Evolutionary conservation across 495 filamentous ascomycete species (phyloP).

Genomic region (Penicillium robsamsonii): DNA sequence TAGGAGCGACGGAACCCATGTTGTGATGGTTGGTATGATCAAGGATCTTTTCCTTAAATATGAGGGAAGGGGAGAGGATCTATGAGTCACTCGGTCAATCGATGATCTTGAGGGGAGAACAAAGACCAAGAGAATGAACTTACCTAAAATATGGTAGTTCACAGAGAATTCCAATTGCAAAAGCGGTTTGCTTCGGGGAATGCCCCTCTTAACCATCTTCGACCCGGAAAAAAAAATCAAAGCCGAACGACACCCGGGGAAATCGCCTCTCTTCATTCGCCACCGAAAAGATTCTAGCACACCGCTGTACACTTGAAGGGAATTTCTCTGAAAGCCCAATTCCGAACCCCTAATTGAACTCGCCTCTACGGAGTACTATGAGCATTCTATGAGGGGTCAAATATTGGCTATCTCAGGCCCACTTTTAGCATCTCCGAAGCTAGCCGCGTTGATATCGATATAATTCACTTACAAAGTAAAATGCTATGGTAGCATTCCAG

Average conservation of each 20-base stretch:
- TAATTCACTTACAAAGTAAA: not conserved
- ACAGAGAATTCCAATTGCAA: not conserved
- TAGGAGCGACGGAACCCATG: conserved; percentile 39
- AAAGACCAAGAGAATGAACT: not conserved
- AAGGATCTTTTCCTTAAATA: not conserved
- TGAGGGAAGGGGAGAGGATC: not conserved
- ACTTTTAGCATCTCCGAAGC: not conserved
- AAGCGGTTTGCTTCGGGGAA: conserved; percentile 11
- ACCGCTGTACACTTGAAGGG: not conserved
- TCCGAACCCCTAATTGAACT: not conserved
- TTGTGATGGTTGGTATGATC: conserved; percentile 12
- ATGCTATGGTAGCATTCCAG: not conserved
- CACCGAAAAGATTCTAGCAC: not conserved
- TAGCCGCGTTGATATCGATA: not conserved
- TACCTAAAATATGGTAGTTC: not conserved
- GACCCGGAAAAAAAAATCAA: conserved; percentile 7
- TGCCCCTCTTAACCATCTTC: not conserved
- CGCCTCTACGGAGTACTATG: not conserved
- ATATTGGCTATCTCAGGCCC: not conserved
- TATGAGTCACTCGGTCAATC: conserved; percentile 20
- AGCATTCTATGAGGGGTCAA: not conserved
- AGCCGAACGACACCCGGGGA: not conserved
- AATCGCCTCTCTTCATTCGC: not conserved
- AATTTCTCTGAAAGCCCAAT: not conserved
- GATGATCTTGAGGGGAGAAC: not conserved